Base-by-base conservation (phyloP, 805 yeast genomes). In the Teunomyces cretensis region DNA sequence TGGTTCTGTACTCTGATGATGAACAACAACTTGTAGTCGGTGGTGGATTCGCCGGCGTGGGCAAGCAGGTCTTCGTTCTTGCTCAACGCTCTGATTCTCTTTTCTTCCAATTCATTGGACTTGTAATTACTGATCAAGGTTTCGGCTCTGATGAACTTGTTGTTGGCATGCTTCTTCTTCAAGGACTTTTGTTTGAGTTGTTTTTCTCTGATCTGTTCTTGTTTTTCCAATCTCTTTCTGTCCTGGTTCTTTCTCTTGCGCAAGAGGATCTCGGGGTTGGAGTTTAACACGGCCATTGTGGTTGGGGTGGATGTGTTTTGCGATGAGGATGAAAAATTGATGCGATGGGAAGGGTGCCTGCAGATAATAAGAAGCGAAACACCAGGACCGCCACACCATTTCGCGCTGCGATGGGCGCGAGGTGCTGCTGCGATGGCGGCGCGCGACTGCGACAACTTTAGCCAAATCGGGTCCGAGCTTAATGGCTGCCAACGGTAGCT, bases 221-320 rank as follows among this genome's bases (percentile, higher is more conserved):
- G 92, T 59, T 84, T 86, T 62, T 83, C 87, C 43, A 86, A 56
- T 62, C 90, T 78, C 53, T 83, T 72, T 63, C 85, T 74, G 62
- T 86, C 92, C 48, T 84, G 86, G 60, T 84, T 79, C 71, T 86
- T 87, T 68, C 95, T 81, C 72, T 86, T 87, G 60, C 83, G 81
- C 50, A 87, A 75, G 54, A 87, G 79, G 45, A 87, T 75, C 64
- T 87, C 94, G 31, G 94, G 92, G 60, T 83, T 85, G 19, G 85
- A 75, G 61, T 84, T 80, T 42, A 81, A 68, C 42, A 80, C 68
- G 37, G 72, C 75, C 76, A 72, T 70, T 31, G 41, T 48, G 48
- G 32, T 44, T 46, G 37, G n/a, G 44, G 24, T 30, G 43, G 13
- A 15, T 9, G 15, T 39, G 49, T 40, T 36, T 37, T 39, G 49